Evolutionary conservation across 257 asterid species (phyloP), one percentile per base, ranked within the genome.

Genomic region (Solanum lycopersicoides): DNA sequence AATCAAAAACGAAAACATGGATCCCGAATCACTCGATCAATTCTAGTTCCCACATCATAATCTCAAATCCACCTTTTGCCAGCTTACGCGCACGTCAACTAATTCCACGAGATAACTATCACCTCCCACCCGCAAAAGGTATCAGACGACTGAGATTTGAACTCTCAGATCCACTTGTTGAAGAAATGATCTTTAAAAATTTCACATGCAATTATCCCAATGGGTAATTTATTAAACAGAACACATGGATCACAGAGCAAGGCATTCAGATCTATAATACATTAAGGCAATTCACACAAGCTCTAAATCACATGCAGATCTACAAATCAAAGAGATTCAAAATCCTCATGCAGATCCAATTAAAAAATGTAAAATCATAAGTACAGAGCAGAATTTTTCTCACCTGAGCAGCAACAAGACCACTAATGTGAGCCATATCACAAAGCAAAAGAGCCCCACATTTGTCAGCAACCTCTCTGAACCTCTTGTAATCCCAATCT

Each of bases 381-480:
- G 20, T 39, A 37, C 23, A 45, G 20, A 89, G 37, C 32, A 71
- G 20, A 20, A 10, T 42, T 50, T 13, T 68, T 68, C 4, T 88
- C 88, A 95, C 98, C 95, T 93, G 98, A 93, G 98, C 99, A 86
- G 99, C 99, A 88, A 96, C 99, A 84, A 96, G 96, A 68, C 99
- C 99, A 89, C 99, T 96, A 53, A 96, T 95, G 87, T 96, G 99
- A 68, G 99, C 99, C 99, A 96, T 96, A 88, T 96, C 99, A 74
- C 98, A 96, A 66, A 95, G 93, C 94, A 96, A 88, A 23, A 96
- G 91, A 20, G 99, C 98, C 4, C 97, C 97, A 82, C 91, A 89
- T 90, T 94, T 94, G 47, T 92, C 96, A 5, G 97, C 96, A 53
- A 94, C 50, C 35, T 83, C 91, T 86, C 87, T 93, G 56, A 93